Percentiles rank a stretch among this genome's conserved stretches.
These are phyloP conservation scores for Suhomyces bribrorum DNA, from an alignment of 1,139 yeast species.

Conservation along the genomic window DNA sequence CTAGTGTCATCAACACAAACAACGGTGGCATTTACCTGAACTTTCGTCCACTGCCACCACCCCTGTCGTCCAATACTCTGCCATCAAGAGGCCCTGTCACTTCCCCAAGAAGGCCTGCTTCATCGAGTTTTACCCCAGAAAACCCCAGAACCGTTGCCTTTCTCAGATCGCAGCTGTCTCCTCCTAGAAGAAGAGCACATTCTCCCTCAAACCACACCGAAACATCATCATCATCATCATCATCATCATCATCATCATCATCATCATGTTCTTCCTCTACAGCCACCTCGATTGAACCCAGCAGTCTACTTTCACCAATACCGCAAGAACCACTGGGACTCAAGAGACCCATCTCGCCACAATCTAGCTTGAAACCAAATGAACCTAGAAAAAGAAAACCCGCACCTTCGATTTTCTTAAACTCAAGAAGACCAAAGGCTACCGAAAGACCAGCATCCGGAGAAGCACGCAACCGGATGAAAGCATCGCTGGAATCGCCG, in stretches of 20 bases:
- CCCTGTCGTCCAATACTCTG: no score
- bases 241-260: no score
- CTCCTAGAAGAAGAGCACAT: no score
- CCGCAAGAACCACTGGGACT: not conserved
- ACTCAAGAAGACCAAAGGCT: conserved; percentile 18
- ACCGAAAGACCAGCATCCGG: conserved; percentile 2
- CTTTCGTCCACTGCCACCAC: no score
- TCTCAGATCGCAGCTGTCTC: no score
- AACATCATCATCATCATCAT: no score
- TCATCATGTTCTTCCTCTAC: no score
- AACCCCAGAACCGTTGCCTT: no score
- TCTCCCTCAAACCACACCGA: no score
- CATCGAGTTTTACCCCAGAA: no score
- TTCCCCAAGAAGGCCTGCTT: no score
- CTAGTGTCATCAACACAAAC: not conserved
- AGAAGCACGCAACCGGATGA: conserved; percentile 4
- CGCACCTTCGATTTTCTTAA: conserved; percentile 27
- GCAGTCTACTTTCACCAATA: not conserved
- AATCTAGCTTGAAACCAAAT: not conserved
- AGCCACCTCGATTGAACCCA: not conserved
- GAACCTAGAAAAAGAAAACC: conserved; percentile 6
- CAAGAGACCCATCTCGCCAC: not conserved
- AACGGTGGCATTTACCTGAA: not conserved
- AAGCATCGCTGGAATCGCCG: conserved; percentile 10
- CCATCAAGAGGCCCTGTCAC: no score